Evolutionary conservation across 345 rosid genomes (phyloP).

Genomic region (Kandelia obovata): DNA sequence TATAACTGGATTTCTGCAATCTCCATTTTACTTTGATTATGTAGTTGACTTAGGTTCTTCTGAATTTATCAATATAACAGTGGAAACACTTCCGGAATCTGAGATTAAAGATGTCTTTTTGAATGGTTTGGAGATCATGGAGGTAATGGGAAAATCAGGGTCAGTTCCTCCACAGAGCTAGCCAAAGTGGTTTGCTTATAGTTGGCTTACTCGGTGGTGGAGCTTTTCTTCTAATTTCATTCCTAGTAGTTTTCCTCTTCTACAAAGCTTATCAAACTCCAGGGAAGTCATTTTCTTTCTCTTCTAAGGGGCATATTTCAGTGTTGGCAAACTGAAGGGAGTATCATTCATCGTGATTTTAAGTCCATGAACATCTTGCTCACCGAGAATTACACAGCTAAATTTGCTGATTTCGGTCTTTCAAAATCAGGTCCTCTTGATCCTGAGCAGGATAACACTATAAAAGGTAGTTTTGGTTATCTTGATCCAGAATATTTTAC

Average conservation of each 20-base stretch:
- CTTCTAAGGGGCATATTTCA: slow-evolving; percentile 15
- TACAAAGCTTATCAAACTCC: background rate
- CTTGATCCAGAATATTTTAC: slow-evolving; percentile 53
- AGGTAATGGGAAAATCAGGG: slow-evolving; percentile 24
- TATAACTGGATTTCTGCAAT: fast-evolving
- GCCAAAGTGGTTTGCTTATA: background rate
- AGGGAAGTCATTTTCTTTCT: slow-evolving; percentile 1
- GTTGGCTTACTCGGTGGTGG: background rate
- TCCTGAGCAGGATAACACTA: slow-evolving; percentile 35
- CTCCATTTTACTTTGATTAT: slow-evolving; percentile 42
- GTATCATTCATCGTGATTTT: slow-evolving; percentile 56
- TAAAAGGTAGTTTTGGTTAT: slow-evolving; percentile 56
- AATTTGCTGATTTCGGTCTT: slow-evolving; percentile 62
- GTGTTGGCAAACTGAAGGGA: slow-evolving; percentile 26
- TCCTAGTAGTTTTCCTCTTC: slow-evolving; percentile 11
- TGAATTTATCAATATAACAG: slow-evolving; percentile 32
- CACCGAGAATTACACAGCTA: slow-evolving; percentile 38
- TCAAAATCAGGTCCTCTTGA: slow-evolving; percentile 38
- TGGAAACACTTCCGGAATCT: slow-evolving; percentile 10
- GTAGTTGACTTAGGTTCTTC: slow-evolving; percentile 41
- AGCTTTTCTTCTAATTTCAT: background rate
- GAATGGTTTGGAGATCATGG: slow-evolving; percentile 57
- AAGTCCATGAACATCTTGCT: slow-evolving; percentile 58
- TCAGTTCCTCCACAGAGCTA: background rate
- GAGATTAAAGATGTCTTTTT: slow-evolving; percentile 13